Percentiles rank a stretch among this genome's conserved stretches.
phyloP scores from a whole-genome alignment of 495 filamentous ascomycete species.

The Margaritispora aquatica region DNA sequence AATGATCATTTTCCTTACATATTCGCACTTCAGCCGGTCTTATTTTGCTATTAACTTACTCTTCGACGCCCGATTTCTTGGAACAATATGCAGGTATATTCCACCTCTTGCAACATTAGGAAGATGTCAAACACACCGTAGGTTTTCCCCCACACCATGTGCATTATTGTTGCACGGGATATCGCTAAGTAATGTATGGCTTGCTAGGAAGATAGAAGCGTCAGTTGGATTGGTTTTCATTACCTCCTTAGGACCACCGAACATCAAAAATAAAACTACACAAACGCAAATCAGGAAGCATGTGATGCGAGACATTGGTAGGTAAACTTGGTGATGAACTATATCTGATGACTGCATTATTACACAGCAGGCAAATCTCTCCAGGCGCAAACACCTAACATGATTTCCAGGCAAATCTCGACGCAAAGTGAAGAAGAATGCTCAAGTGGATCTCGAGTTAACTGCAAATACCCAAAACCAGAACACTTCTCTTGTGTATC shows the following conservation, averaged over 20 bases:
- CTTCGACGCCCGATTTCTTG: background rate
- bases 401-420: background rate
- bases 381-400: background rate
- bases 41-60: background rate
- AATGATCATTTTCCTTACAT: background rate
- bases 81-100: background rate
- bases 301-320: conserved; percentile 34
- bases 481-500: background rate
- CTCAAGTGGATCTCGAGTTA: background rate
- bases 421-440: background rate
- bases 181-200: background rate
- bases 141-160: background rate
- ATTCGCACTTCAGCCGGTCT: background rate
- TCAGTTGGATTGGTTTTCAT: conserved; percentile 4
- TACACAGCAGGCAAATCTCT: background rate
- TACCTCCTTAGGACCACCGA: background rate
- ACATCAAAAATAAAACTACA: conserved; percentile 3
- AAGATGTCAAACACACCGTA: background rate
- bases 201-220: background rate
- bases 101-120: background rate
- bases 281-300: conserved; percentile 27
- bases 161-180: background rate
- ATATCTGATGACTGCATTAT: too few species aligned
- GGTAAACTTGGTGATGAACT: background rate
- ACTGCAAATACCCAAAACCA: background rate